Percentiles rank a stretch among this genome's conserved stretches.
These are phyloP conservation scores for Aschersonia sp. DNA, from an alignment of 2,329 filamentous ascomycete species.

Conservation along the genomic window DNA sequence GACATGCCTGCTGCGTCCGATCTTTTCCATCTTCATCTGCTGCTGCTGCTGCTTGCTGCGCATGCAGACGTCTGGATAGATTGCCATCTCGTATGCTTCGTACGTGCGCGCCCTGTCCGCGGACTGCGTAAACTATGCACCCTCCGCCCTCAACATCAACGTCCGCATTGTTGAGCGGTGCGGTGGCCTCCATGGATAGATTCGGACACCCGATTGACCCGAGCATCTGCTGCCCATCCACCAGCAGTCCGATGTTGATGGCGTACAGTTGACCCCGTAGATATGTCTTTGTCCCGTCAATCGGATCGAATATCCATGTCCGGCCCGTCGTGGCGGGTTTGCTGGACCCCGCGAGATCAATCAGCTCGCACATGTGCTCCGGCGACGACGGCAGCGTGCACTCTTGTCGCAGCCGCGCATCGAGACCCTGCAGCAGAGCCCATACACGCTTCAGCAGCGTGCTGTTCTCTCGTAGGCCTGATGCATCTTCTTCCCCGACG, in stretches of 20 bases:
- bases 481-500: constrained; percentile 41
- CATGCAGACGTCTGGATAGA: constrained; percentile 15
- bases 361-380: constrained; percentile 34
- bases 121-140: constrained; percentile 35
- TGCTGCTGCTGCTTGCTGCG: constrained; percentile 9
- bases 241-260: constrained; percentile 39
- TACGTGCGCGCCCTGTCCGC: constrained; percentile 31
- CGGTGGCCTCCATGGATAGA: constrained; percentile 21
- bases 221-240: constrained; percentile 33
- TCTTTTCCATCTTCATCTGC: too few species aligned
- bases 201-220: constrained; percentile 35
- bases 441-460: constrained; percentile 31
- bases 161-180: constrained; percentile 26
- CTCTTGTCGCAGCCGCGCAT: constrained; percentile 8
- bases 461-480: constrained; percentile 26
- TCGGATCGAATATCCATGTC: constrained; percentile 46
- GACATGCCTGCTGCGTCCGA: too few species aligned
- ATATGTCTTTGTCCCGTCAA: constrained; percentile 45
- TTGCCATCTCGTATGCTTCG: constrained; percentile 19
- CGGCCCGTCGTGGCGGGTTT: constrained; percentile 22
- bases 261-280: constrained; percentile 39
- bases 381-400: constrained; percentile 20
- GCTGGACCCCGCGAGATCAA: constrained; percentile 34
- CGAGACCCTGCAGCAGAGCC: constrained; percentile 22
- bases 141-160: constrained; percentile 28